phyloP scores from a whole-genome alignment of 1,139 yeast species.

The Pichia terricola region DNA sequence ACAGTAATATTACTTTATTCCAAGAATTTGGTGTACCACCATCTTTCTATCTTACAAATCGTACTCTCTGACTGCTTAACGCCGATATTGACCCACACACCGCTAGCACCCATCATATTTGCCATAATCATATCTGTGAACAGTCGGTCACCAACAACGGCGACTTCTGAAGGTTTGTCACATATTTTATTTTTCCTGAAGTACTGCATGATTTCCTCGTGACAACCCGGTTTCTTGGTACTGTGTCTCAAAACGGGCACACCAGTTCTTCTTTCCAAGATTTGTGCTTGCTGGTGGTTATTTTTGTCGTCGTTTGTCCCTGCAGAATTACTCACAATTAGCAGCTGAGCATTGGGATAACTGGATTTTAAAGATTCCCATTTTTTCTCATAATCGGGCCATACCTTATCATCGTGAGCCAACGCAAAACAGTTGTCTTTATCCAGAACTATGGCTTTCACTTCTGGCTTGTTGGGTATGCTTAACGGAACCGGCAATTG shows the following conservation, averaged over 20 bases:
- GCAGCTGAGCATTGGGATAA: conserved; percentile 58
- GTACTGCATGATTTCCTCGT: conserved; percentile 53
- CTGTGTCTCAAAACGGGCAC: conserved; percentile 70
- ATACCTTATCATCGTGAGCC: conserved; percentile 71
- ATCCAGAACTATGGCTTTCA: conserved; percentile 79
- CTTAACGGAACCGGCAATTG: conserved; percentile 38
- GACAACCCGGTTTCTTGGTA: conserved; percentile 87
- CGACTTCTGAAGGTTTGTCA: conserved; percentile 51
- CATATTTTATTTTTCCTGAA: conserved; percentile 41
- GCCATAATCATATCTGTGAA: conserved; percentile 93
- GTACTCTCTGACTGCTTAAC: conserved; percentile 46
- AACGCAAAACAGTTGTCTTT: conserved; percentile 93
- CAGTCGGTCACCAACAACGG: conserved; percentile 82
- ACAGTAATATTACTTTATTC: too few species aligned
- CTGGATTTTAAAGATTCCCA: conserved; percentile 47
- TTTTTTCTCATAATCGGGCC: conserved; percentile 58
- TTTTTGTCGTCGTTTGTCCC: conserved; percentile 69
- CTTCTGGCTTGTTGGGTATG: conserved; percentile 27
- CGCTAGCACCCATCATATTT: conserved; percentile 81
- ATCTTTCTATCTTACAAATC: conserved; percentile 46
- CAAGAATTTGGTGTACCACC: conserved; percentile 23
- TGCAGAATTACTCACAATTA: conserved; percentile 88
- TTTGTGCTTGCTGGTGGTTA: conserved; percentile 51
- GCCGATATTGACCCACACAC: conserved; percentile 77
- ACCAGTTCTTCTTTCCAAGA: conserved; percentile 61